phyloP scores from a whole-genome alignment of 169 alveolate genomes.

The Plasmodium relictum region DNA sequence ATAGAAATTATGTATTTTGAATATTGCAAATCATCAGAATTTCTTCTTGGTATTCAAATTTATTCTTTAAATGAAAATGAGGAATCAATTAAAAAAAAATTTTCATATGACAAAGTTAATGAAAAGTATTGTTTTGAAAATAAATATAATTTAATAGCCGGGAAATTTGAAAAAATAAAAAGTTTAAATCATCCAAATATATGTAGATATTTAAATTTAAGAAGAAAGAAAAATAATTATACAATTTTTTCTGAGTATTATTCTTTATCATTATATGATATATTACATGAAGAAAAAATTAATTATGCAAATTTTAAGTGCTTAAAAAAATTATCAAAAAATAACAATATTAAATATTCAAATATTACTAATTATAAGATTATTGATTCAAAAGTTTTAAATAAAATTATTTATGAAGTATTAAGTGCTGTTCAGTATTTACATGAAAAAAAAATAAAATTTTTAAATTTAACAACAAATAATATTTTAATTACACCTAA shows the following conservation, averaged over 20 bases:
- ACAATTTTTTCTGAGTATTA: conserved; percentile 43
- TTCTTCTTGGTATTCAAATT: conserved; percentile 52
- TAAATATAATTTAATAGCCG: conserved; percentile 23
- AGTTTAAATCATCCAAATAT: conserved; percentile 43
- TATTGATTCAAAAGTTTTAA: conserved; percentile 11
- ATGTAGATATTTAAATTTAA: conserved; percentile 38
- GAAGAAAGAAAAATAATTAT: conserved; percentile 37
- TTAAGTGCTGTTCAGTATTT: conserved; percentile 40
- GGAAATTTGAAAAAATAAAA: conserved; percentile 62
- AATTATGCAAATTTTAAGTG: conserved; percentile 23
- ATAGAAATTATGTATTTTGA: conserved; percentile 36
- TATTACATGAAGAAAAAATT: conserved; percentile 21
- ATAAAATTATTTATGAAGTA: conserved; percentile 22
- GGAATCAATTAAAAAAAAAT: conserved; percentile 11
- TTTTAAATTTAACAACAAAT: conserved; percentile 15
- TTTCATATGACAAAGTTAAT: not conserved
- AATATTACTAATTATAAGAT: not conserved
- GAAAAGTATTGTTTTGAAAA: not conserved
- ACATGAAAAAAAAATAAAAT: conserved; percentile 8
- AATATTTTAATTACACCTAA: conserved; percentile 33
- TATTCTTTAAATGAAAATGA: conserved; percentile 25
- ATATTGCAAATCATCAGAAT: conserved; percentile 54
- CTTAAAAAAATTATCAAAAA: not conserved
- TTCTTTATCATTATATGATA: conserved; percentile 34
- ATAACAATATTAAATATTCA: not conserved